Base-by-base conservation (phyloP, 345 rosid genomes). In the Psidium friedrichsthalianum region DNA sequence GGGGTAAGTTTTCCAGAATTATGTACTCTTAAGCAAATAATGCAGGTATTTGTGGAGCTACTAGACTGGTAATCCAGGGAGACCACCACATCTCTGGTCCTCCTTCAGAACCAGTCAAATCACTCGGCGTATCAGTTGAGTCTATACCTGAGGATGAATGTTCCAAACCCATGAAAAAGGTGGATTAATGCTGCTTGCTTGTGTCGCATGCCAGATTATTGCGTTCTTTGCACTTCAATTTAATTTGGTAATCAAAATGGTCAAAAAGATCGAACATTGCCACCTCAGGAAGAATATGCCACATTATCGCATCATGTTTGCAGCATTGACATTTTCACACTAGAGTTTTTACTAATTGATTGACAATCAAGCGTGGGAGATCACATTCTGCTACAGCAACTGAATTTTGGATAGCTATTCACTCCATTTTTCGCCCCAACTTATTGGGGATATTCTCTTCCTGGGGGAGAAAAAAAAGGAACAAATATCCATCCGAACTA, bases 121-220 rank as follows among this genome's bases (percentile, higher is more conserved):
- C 86, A 64, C 88, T 82, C 22, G 83, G 83, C 83, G 89, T 87
- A 56, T 83, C 55, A 51, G 78, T 86, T 84, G 93, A 91, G 82
- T 88, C 85, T 86, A 40, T 15, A 87, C 88, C 86, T 83, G 90
- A 54, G 85, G 87, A 90, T 47, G 87, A 69, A 49, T 74, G 89
- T 59, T 80, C 84, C 54, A 56, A 88, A 59, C 74, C 59, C 90
- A 84, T 85, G 87, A 84, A 86, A 87, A 87, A 88, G 91, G 98
- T 95, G 86, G 29, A 64, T 11, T 32, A 51, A 86, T 81, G 85
- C 85, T 22, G 52, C 83, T 83, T 52, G 18, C 85, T 82, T 20
- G 76, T 10, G 36, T 84, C 83, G 22, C 44, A 82, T 55, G 20
- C 83, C 47, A 21, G 78, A 32, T 32, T 32, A 69, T 9, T 36